Evolutionary conservation across 2,329 filamentous ascomycete species (phyloP).

Genomic region (Xylaria arbuscula): DNA sequence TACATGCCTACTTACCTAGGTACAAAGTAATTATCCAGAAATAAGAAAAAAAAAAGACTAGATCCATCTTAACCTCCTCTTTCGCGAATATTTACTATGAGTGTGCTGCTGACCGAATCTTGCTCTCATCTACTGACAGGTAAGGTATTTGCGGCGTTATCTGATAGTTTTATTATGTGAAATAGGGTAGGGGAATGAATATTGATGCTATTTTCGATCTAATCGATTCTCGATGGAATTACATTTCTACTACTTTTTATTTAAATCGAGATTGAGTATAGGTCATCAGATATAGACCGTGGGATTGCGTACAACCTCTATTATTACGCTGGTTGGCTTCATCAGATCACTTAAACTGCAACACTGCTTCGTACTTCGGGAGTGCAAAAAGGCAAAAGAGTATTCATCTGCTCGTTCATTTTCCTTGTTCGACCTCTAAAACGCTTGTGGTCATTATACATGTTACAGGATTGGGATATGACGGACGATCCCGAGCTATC

Average conservation of each 20-base stretch:
- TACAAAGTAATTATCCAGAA: neutral
- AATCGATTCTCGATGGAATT: no score
- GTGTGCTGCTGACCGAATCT: no score
- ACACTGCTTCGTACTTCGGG: neutral
- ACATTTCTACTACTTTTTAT: no score
- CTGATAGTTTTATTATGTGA: no score
- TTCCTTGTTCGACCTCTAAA: slow-evolving; percentile 34
- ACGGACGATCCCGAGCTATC: neutral
- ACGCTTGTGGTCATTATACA: slow-evolving; percentile 42
- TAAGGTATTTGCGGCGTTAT: no score
- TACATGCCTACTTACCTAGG: neutral
- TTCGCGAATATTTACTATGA: neutral
- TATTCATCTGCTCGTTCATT: slow-evolving; percentile 17
- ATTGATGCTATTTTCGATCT: no score
- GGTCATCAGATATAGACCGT: no score
- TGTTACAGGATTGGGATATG: slow-evolving; percentile 31
- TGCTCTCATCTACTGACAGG: no score
- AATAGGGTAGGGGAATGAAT: no score
- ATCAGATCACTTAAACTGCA: neutral
- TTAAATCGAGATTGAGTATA: no score
- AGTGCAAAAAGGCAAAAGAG: neutral
- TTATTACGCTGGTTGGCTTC: slow-evolving; percentile 5
- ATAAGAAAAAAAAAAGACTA: neutral
- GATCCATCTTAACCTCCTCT: neutral
- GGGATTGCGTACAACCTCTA: neutral